A percentile compares a stretch with the other conserved stretches of the same genome.
Evolutionary conservation across 768 basidiomycete genomes (phyloP).

Genomic region (Amanita phalloides): DNA sequence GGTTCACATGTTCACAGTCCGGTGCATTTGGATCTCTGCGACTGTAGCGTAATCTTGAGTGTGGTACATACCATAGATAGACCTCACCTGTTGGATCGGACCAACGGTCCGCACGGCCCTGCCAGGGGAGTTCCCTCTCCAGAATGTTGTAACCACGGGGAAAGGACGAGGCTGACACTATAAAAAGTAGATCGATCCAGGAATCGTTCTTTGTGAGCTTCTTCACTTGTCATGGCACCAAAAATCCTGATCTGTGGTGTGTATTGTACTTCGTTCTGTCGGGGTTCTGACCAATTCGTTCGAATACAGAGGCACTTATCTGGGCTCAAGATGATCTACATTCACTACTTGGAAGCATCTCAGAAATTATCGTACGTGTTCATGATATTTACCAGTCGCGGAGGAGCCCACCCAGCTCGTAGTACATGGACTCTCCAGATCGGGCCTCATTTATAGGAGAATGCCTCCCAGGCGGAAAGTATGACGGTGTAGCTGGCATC

Average conservation of each 20-base stretch:
- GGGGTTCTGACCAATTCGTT: background rate
- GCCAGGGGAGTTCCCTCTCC: too few relatives aligned
- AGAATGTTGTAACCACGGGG: too few relatives aligned
- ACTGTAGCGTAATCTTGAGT: background rate
- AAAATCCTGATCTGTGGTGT: constrained; percentile 29
- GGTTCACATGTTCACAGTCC: background rate
- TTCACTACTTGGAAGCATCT: constrained; percentile 51
- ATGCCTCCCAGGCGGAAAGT: constrained; percentile 59
- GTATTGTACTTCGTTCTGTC: constrained; percentile 4
- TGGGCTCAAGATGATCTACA: constrained; percentile 76
- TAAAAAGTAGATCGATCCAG: too few relatives aligned
- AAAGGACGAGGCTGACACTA: too few relatives aligned
- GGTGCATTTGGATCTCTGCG: background rate
- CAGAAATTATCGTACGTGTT: constrained; percentile 65
- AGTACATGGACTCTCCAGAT: constrained; percentile 44
- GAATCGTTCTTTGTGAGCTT: too few relatives aligned
- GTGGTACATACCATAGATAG: background rate
- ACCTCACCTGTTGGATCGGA: background rate
- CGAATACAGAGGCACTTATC: constrained; percentile 46
- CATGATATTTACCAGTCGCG: background rate
- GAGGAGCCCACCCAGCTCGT: constrained; percentile 1
- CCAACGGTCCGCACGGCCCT: background rate
- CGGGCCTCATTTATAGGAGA: constrained; percentile 62
- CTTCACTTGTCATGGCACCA: constrained; percentile 15
- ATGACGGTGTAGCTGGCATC: constrained; percentile 60